phyloP scores from a whole-genome alignment of 306 rosid genomes.

The Prosopis cineraria region DNA sequence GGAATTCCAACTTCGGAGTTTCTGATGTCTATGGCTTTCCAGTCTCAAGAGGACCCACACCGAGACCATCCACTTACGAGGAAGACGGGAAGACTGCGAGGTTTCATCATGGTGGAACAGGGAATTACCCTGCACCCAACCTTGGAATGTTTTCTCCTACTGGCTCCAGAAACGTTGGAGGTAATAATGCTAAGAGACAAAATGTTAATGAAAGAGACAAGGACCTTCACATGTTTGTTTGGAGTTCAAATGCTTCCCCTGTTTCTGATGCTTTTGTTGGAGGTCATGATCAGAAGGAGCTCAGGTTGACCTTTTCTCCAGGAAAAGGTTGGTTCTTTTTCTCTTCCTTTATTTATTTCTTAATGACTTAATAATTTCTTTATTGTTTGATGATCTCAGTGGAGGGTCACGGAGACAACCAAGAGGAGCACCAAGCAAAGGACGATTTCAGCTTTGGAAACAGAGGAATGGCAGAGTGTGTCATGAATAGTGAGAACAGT shows the following conservation, averaged over 20 bases:
- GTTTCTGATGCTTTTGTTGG: slow-evolving; percentile 89
- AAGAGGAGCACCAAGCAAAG: slow-evolving; percentile 66
- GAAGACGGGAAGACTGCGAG: slow-evolving; percentile 68
- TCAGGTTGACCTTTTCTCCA: slow-evolving; percentile 64
- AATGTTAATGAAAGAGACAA: slow-evolving; percentile 64
- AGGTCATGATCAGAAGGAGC: slow-evolving; percentile 73
- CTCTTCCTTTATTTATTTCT: neutral
- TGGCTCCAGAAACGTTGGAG: slow-evolving; percentile 44
- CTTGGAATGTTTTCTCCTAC: slow-evolving; percentile 90
- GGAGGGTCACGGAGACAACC: slow-evolving; percentile 68
- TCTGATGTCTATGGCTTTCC: slow-evolving; percentile 73
- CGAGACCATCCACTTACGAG: slow-evolving; percentile 78
- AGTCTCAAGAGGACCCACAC: slow-evolving; percentile 84
- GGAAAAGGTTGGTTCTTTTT: slow-evolving; percentile 63
- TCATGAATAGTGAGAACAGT: slow-evolving; percentile 49
- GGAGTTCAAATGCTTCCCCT: slow-evolving; percentile 93
- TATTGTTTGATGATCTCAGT: slow-evolving; percentile 41
- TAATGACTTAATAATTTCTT: neutral
- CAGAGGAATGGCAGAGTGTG: slow-evolving; percentile 46
- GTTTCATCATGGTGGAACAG: slow-evolving; percentile 47
- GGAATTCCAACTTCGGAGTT: slow-evolving; percentile 82
- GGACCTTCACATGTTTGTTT: slow-evolving; percentile 92
- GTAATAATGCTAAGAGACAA: slow-evolving; percentile 48
- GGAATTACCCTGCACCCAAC: slow-evolving; percentile 86
- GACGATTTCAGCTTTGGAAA: slow-evolving; percentile 88